A percentile compares a stretch with the other conserved stretches of the same genome.
These are phyloP conservation scores for Phytopythium chamaehyphon DNA, from an alignment of 352 stramenopile genomes.

Conservation along the genomic window DNA sequence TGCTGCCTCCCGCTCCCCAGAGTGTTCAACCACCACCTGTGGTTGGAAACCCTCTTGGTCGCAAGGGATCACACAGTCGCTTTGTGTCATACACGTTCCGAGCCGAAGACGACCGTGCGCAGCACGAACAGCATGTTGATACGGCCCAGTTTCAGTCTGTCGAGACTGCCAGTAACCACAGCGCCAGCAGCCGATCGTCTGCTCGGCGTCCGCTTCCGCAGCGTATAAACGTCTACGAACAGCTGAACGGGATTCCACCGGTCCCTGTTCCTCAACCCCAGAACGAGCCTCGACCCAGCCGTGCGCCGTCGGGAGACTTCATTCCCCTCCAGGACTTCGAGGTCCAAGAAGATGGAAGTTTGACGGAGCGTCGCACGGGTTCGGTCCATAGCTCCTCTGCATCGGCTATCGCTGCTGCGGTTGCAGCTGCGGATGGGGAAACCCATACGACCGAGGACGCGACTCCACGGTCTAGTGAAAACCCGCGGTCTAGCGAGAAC, in stretches of 20 bases:
- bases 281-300: background rate
- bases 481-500: background rate
- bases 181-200: no score
- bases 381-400: slow-evolving; percentile 21
- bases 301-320: slow-evolving; percentile 22
- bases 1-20: slow-evolving; percentile 6
- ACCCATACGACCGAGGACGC: no score
- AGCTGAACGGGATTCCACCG: background rate
- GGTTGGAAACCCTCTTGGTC: slow-evolving; percentile 29
- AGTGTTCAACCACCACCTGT: slow-evolving; percentile 14
- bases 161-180: background rate
- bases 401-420: slow-evolving; percentile 6
- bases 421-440: background rate
- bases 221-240: background rate
- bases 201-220: background rate
- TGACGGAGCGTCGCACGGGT: slow-evolving; percentile 13
- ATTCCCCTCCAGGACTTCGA: slow-evolving; percentile 56
- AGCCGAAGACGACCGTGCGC: slow-evolving; percentile 17
- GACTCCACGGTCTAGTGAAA: no score
- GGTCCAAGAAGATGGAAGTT: slow-evolving; percentile 27
- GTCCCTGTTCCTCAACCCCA: background rate
- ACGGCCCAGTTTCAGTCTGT: background rate
- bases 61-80: slow-evolving; percentile 23
- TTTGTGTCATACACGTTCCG: slow-evolving; percentile 38
- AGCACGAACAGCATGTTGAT: background rate